Base-by-base conservation (phyloP, 2,329 filamentous ascomycete species). In the Microdochium nivale region DNA sequence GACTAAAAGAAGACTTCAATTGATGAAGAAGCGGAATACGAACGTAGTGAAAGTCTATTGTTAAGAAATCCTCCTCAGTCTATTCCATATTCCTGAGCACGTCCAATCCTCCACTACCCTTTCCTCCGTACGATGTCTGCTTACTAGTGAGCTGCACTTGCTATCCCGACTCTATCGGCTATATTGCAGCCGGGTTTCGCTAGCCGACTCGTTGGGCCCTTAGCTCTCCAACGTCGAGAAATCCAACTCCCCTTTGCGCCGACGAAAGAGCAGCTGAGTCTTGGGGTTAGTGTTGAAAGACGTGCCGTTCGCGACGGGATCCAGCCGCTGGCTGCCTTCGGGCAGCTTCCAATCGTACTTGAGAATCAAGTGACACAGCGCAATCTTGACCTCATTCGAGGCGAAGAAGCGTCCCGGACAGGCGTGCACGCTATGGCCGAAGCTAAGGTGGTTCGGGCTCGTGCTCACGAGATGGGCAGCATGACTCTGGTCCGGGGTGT, bases 361-460 rank as follows among this genome's bases (percentile, higher is more conserved):
- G 51, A 61, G 53, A 33, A 69, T 44, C 2, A 70, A 25, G 47
- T 64, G 59, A 51, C 60, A 57, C 23, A 69, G 50, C n/a, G 62
- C 35, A 21, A 69, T 56, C 59, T 71, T 70, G 23, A 70, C 60
- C 56, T 69, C 63, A 51, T 66, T 64, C 16, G 59, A 60, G 1
- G 67, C 68, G 58, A 70, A 70, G 55, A 69, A 70, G 4, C 69
- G 56, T 0, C 69, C 69, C 0, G 69, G 69, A 52, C 69, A 71
- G 1, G 69, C 64, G 51, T 69, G 65, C 23, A 57, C 57, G 5
- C 70, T 69, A 51, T 70, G 60, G 2, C 70, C 69, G 49, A 70
- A 72, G 10, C 54, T 58, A 10, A 66, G 48, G 9, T 56, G 57
- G 10, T 67, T 59, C 2, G 59, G 53, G 3, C 54, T 59, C 3